Evolutionary conservation across 768 basidiomycete species (phyloP), one percentile per base, ranked within the genome.

Genomic region (Tricholoma bakamatsutake): DNA sequence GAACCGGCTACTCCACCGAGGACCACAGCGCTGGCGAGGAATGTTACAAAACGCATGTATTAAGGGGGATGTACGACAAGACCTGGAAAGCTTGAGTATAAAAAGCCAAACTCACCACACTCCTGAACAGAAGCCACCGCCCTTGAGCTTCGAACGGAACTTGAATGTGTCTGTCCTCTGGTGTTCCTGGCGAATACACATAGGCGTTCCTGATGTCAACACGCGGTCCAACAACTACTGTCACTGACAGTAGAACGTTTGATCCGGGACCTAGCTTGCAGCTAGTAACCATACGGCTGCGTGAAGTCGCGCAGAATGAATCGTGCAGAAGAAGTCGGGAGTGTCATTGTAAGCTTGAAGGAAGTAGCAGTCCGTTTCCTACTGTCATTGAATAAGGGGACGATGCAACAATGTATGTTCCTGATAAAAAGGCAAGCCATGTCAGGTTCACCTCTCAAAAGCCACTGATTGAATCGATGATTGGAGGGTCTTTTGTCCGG

Each of bases 21-120:
- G 47, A 69, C 45, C 30, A 65, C 54, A 31, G 61, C 60, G 46
- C 64, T 56, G 50, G 62, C 58, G 50, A 69, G 56, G 60, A 71
- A 51, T 62, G 64, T 46, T 45, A 60, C 42, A 56, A 71, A 68
- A 54, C 68, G 73, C 73, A 73, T 71, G 21, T 24, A 35, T 60
- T 65, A 18, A 21, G 3, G 30, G 12, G 49, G n/a, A 17, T 33
- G 40, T 9, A 13, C 10, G 42, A 31, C 27, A 39, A 53, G 35
- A 52, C 53, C 24, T 46, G 52, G 7, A 30, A 24, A 24, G 15
- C 52, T 17, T 43, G 18, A 33, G 28, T 28, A 8, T 40, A 49
- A 48, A 18, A 15, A 18, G 21, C 30, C 7, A 7, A 17, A 5
- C 27, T 28, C 47, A 9, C 4, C 33, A 17, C 1, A 27, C 7